These are phyloP conservation scores for Phyllosticta capitalensis DNA, from an alignment of 2,329 filamentous ascomycete genomes.

Conservation along the genomic window DNA sequence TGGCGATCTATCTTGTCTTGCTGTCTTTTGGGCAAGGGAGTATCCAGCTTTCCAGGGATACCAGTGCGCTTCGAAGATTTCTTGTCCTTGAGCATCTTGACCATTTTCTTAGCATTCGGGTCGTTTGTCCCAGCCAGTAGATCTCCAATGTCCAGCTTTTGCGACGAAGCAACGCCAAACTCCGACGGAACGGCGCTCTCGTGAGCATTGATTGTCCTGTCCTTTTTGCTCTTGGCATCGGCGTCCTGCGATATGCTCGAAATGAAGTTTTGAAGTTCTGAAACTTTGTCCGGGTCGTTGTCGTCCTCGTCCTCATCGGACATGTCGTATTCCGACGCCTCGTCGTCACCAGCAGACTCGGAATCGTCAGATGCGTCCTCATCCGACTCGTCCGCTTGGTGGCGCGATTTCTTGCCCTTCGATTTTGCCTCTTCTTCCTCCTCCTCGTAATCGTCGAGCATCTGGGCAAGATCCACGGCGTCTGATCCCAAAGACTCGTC, in stretches of 20 bases:
- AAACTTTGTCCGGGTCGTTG: constrained; percentile 43
- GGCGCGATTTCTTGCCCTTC: constrained; percentile 20
- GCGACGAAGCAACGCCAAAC: constrained; percentile 46
- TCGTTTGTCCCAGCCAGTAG: constrained; percentile 65
- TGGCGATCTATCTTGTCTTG: constrained; percentile 75
- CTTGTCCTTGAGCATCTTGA: constrained; percentile 64
- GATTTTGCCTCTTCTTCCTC: constrained; percentile 18
- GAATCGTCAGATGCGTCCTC: constrained; percentile 44
- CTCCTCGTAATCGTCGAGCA: constrained; percentile 43
- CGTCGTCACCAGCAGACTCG: constrained; percentile 35
- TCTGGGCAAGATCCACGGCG: constrained; percentile 52
- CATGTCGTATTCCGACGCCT: constrained; percentile 40
- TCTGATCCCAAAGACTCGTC: constrained; percentile 56
- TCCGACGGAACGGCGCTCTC: constrained; percentile 55
- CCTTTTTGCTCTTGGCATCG: constrained; percentile 24
- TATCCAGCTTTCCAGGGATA: constrained; percentile 61
- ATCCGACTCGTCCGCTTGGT: constrained; percentile 32
- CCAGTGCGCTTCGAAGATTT: constrained; percentile 48
- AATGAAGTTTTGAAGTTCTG: constrained; percentile 59
- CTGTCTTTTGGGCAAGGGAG: constrained; percentile 74
- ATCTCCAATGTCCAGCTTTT: constrained; percentile 67
- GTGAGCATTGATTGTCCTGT: constrained; percentile 36
- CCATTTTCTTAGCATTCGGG: constrained; percentile 63
- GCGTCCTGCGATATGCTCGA: constrained; percentile 48
- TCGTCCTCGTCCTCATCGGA: constrained; percentile 40